Evolutionary conservation across 495 filamentous ascomycete genomes (phyloP), one percentile per base, ranked within the genome.

Genomic region (Schizothecium vesticola): DNA sequence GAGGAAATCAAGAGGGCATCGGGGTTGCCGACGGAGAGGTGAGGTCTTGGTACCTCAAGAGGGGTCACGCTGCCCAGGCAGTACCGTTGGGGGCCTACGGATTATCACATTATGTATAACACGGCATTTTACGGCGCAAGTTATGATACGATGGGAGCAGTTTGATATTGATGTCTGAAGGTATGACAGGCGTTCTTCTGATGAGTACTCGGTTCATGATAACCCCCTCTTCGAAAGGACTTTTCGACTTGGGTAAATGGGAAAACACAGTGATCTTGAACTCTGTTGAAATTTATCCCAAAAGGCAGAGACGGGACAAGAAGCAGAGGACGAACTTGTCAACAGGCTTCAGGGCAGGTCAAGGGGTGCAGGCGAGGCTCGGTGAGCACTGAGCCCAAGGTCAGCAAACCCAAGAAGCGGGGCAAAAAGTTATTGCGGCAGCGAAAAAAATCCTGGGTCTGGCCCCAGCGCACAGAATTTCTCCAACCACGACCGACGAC

Each of bases 1-100:
- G 84, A 85, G 56, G 89, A 90, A 74, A 78, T 92, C 72, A 83
- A 84, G 71, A 80, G 67, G 59, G 80, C 83, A 72, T 78, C 81
- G 1, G 81, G 81, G 25, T 63, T 82, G 29, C 59, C 31, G 31
- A 36, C 31, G 12, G 16, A 51, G 43, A 51, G 6, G 16, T 51
- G 43, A 51, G 19, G 43, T 51, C 43, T n/a, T 9, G 16, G 16
- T 51, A 8, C 5, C 43, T n/a, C 6, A 51, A n/a, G 16, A n/a
- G 43, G 11, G 43, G 43, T 16, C 19, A 51, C 12, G 16, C 8
- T 8, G 43, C 43, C 19, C 31, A 0, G 19, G 43, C 12, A 19
- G 19, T 51, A 19, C 43, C 43, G 43, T 12, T 9, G 29, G 33
- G 6, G 25, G 22, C 26, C 19, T 10, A 66, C 29, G 12, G 51